Evolutionary conservation across 805 yeast genomes (phyloP).

Genomic region (Tanozyma kutaoensis): DNA sequence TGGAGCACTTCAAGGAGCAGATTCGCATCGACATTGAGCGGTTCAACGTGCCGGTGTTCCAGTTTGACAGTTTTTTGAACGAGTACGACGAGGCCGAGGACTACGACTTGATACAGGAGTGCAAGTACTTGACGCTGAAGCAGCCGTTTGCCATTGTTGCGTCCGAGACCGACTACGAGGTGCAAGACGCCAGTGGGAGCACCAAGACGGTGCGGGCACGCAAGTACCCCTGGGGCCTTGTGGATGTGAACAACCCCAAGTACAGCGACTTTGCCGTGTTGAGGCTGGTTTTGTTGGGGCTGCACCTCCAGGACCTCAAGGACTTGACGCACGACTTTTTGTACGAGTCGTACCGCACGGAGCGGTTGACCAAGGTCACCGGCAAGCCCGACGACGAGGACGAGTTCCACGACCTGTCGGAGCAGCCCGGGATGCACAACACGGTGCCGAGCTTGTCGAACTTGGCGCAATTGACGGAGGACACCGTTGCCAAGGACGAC

Average conservation of each 20-base stretch:
- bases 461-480: conserved; percentile 34
- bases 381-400: conserved; percentile 20
- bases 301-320: conserved; percentile 73
- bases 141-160: conserved; percentile 71
- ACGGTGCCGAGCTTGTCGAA: conserved; percentile 46
- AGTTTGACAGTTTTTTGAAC: conserved; percentile 40
- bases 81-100: conserved; percentile 61
- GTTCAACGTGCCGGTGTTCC: conserved; percentile 62
- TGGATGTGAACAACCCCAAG: conserved; percentile 39
- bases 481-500: conserved; percentile 13
- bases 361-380: conserved; percentile 49
- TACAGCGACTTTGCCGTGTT: conserved; percentile 43
- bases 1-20: conserved; percentile 44
- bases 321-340: conserved; percentile 67
- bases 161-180: conserved; percentile 43
- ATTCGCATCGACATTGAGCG: conserved; percentile 51
- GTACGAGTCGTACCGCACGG: conserved; percentile 73
- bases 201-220: conserved; percentile 37
- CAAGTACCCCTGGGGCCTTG: conserved; percentile 66
- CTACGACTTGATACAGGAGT: conserved; percentile 63
- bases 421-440: conserved; percentile 1
- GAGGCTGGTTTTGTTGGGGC: conserved; percentile 62
- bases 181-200: conserved; percentile 31
- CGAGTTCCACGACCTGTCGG: conserved; percentile 3
- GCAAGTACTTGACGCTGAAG: conserved; percentile 41